A percentile compares a stretch with the other conserved stretches of the same genome.
phyloP scores from a whole-genome alignment of 1,139 yeast genomes.

The Geotrichum bryndzae region DNA sequence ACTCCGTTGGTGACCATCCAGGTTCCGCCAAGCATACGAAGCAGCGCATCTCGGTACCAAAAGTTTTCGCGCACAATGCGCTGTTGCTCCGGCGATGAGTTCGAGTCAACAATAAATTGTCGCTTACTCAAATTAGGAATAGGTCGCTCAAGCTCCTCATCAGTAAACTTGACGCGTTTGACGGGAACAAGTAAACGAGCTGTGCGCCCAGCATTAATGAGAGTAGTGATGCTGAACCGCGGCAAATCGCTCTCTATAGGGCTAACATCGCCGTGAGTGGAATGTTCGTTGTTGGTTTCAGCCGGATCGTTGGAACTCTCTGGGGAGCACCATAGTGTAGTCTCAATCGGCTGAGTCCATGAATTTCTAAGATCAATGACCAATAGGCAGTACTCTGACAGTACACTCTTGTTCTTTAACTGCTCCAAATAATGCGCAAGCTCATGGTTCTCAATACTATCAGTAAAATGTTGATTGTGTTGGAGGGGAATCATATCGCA shows the following conservation, averaged over 20 bases:
- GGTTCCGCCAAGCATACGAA: conserved; percentile 52
- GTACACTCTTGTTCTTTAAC: conserved; percentile 25
- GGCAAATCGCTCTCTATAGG: conserved; percentile 15
- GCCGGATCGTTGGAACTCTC: conserved; percentile 28
- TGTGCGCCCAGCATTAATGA: conserved; percentile 47
- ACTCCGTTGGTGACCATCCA: conserved; percentile 47
- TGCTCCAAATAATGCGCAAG: conserved; percentile 18
- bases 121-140: conserved; percentile 74
- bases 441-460: conserved; percentile 6
- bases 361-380: conserved; percentile 65
- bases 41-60: conserved; percentile 70
- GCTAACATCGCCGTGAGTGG: conserved; percentile 20
- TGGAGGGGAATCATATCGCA: conserved; percentile 58
- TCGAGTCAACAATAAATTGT: conserved; percentile 65
- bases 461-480: conserved; percentile 19
- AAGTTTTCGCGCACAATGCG: conserved; percentile 52
- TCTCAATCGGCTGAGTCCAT: conserved; percentile 44
- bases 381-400: conserved; percentile 54
- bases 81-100: conserved; percentile 51
- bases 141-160: conserved; percentile 43
- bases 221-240: conserved; percentile 23
- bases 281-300: neutral
- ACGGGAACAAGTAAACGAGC: conserved; percentile 66
- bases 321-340: conserved; percentile 35
- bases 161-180: conserved; percentile 45